These are phyloP conservation scores for Sugiyamaella qingdaonensis DNA, from an alignment of 805 yeast genomes.

Conservation along the genomic window DNA sequence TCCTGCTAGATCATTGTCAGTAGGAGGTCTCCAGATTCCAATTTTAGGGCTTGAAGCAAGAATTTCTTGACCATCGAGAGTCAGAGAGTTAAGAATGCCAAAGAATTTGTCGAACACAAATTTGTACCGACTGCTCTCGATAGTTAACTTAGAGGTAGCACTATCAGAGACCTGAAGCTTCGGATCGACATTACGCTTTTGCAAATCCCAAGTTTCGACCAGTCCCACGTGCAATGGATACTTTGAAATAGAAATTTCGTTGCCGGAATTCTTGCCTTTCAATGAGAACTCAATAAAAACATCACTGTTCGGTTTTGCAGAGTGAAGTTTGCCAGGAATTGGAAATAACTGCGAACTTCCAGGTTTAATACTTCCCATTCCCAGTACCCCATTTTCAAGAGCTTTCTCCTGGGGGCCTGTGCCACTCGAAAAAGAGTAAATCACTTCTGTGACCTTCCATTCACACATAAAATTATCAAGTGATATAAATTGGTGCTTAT, in stretches of 20 bases:
- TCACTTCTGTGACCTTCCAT: not conserved
- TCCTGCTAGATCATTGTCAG: constrained; percentile 30
- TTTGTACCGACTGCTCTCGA: not conserved
- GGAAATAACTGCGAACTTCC: not conserved
- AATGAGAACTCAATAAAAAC: constrained; percentile 28
- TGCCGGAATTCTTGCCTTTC: not conserved
- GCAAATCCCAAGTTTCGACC: not conserved
- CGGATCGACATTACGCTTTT: too few relatives aligned
- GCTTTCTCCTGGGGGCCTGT: not conserved
- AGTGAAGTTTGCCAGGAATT: not conserved
- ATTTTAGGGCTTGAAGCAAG: constrained; percentile 11
- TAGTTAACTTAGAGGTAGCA: not conserved
- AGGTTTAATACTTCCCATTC: not conserved
- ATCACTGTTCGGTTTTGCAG: not conserved
- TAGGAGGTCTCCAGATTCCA: constrained; percentile 34
- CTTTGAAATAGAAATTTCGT: not conserved
- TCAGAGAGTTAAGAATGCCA: constrained; percentile 12
- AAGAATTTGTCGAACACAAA: constrained; percentile 9
- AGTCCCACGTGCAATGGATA: not conserved
- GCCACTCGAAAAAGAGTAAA: not conserved
- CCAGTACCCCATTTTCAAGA: not conserved
- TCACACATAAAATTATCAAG: not conserved
- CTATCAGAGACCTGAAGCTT: too few relatives aligned
- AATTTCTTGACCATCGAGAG: constrained; percentile 6
- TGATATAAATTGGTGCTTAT: not conserved